These are phyloP conservation scores for Stenogyne calaminthoides DNA, from an alignment of 305 asterid species.

Conservation along the genomic window DNA sequence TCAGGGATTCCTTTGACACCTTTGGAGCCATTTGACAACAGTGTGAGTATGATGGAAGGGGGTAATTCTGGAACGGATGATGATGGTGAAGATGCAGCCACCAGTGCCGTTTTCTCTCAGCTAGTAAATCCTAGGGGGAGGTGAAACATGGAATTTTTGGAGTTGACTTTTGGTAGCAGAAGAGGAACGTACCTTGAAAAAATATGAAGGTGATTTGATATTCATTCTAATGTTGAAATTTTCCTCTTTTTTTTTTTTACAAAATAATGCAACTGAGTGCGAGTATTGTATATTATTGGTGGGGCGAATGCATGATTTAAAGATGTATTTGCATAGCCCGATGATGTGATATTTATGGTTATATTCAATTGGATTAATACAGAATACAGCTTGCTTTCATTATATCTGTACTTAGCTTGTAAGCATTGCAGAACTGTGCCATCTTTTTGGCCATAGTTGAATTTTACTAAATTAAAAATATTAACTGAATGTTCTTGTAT, in stretches of 20 bases:
- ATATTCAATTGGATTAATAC: constrained; percentile 39
- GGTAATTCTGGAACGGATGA: constrained; percentile 77
- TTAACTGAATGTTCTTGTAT: background rate
- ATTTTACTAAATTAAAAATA: background rate
- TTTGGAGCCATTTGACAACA: constrained; percentile 79
- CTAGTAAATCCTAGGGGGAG: constrained; percentile 99
- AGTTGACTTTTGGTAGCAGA: constrained; percentile 25
- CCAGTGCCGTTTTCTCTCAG: constrained; percentile 98
- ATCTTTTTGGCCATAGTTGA: background rate
- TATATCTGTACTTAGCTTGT: background rate
- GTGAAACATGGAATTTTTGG: constrained; percentile 41
- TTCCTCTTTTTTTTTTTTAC: constrained; percentile 21
- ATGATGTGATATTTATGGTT: constrained; percentile 41
- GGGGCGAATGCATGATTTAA: constrained; percentile 42
- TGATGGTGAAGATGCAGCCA: constrained; percentile 86
- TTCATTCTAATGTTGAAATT: constrained; percentile 39
- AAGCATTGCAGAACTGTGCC: background rate
- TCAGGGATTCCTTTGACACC: constrained; percentile 70
- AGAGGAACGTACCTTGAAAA: constrained; percentile 29
- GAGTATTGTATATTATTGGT: constrained; percentile 45
- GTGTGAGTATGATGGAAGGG: constrained; percentile 80
- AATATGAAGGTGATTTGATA: constrained; percentile 37
- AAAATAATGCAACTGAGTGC: constrained; percentile 32
- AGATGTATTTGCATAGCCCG: constrained; percentile 43
- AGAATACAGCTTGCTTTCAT: constrained; percentile 32